These are phyloP conservation scores for Saturnispora quitensis DNA, from an alignment of 805 yeast species.

Conservation along the genomic window DNA sequence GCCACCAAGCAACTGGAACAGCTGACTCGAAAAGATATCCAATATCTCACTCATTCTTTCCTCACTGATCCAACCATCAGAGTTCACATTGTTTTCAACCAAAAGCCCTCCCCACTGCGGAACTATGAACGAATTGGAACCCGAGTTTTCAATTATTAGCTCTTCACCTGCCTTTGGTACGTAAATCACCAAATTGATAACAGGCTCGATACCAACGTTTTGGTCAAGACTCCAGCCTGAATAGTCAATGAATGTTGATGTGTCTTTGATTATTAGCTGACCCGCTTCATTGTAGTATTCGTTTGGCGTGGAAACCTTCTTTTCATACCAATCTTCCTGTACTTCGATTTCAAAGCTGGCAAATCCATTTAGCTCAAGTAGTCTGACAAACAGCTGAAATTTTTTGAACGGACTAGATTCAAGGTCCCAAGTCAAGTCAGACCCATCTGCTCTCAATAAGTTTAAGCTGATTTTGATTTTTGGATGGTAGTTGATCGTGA, in stretches of 20 bases:
- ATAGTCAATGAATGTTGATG: conserved; percentile 71
- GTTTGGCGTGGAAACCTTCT: conserved; percentile 21
- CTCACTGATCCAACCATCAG: conserved; percentile 5
- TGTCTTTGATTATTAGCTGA: conserved; percentile 35
- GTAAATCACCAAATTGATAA: conserved; percentile 60
- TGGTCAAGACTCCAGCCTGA: conserved; percentile 70
- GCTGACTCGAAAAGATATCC: conserved; percentile 65
- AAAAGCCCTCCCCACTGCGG: conserved; percentile 89
- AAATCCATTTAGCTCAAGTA: conserved; percentile 36
- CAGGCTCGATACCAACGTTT: conserved; percentile 46
- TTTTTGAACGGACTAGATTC: conserved; percentile 15
- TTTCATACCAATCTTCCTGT: conserved; percentile 64
- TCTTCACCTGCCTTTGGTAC: conserved; percentile 43
- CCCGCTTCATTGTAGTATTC: conserved; percentile 23
- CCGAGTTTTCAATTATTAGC: conserved; percentile 36
- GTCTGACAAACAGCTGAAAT: conserved; percentile 45
- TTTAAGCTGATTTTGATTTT: conserved; percentile 69
- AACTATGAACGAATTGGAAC: conserved; percentile 55
- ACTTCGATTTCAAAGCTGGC: conserved; percentile 72
- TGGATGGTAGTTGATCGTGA: conserved; percentile 51
- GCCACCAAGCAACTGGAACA: conserved; percentile 65
- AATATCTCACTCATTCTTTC: conserved; percentile 31
- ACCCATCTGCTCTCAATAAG: conserved; percentile 60
- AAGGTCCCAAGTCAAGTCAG: conserved; percentile 64
- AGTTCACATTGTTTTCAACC: conserved; percentile 28